Percentiles rank a stretch among this genome's conserved stretches.
phyloP scores from a whole-genome alignment of 148 eudicot genomes.

The Silene conica region DNA sequence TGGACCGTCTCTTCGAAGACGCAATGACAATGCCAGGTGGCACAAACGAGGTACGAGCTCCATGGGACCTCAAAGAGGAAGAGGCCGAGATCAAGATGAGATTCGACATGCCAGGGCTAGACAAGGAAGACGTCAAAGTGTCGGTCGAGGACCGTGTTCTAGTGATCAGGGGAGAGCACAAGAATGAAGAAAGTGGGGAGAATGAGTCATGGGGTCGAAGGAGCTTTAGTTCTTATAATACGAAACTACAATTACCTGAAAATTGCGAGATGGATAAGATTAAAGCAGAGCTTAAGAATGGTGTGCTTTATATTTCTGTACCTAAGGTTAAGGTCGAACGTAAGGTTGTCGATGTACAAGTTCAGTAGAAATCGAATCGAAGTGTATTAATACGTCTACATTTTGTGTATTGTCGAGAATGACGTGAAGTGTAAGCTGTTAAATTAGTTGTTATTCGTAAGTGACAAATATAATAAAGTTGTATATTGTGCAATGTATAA shows the following conservation, averaged over 20 bases:
- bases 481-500: neutral
- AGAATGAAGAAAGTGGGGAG: constrained; percentile 29
- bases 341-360: constrained; percentile 60
- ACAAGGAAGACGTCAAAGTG: constrained; percentile 59
- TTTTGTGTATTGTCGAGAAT: too few species aligned
- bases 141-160: constrained; percentile 53
- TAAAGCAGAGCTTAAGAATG: constrained; percentile 67
- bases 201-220: constrained; percentile 35
- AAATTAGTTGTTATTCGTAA: too few species aligned
- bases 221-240: constrained; percentile 44
- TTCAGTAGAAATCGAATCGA: constrained; percentile 23
- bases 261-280: constrained; percentile 53
- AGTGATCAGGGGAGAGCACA: constrained; percentile 54
- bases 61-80: constrained; percentile 70
- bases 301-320: constrained; percentile 53
- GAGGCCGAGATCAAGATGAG: constrained; percentile 70
- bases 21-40: constrained; percentile 48
- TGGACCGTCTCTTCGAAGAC: constrained; percentile 68
- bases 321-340: constrained; percentile 54
- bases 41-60: constrained; percentile 39
- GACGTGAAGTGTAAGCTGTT: too few species aligned
- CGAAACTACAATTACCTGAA: constrained; percentile 59
- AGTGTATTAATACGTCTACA: too few species aligned
- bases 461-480: neutral
- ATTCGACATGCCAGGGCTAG: constrained; percentile 72